Base-by-base conservation (phyloP, 2,329 filamentous ascomycete species). In the Thelonectria rubi region DNA sequence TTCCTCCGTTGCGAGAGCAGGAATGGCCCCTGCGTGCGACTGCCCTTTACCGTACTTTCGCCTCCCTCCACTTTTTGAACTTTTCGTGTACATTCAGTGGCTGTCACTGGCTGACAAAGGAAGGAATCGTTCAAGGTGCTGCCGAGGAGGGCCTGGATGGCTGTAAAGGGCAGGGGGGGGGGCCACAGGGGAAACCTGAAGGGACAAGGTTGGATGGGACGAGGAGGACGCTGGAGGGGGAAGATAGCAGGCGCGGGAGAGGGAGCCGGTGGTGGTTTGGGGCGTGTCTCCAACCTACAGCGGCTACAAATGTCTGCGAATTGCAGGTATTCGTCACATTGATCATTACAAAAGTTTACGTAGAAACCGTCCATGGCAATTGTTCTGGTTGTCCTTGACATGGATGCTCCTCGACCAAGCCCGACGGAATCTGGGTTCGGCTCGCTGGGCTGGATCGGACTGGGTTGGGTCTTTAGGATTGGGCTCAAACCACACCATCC, bases 31-130 rank as follows among this genome's bases (percentile, higher is more conserved):
- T 47, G 52, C 47, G 47, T 37, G 58, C 18, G 46, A 57, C 40
- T 48, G 30, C 46, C 39, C 37, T 18, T 49, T 49, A 49, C 47
- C 47, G 45, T 37, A 49, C 43, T 52, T 61, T 61, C 21, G 39
- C 58, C 48, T 54, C 48, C 58, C 58, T 53, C 58, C 53, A 56
- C 53, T 55, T 39, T 60, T 61, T 55, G 34, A 37, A 32, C 24
- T 55, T 55, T 55, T 61, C 37, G 52, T 30, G 34, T 55, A 40
- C 43, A 45, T 42, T 43, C 26, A 43, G 48, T 43, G 17, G 26
- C 40, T 37, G 30, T 20, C 10, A 45, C n/a, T 34, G 20, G 17
- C 51, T 8, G 24, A 21, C 11, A n/a, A 45, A 40, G 14, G 14
- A 30, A 30, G 45, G n/a, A n/a, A 12, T 30, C 18, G 42, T 21